Evolutionary conservation across 176 grass and related monocot genomes (phyloP).

Genomic region (Elaeis guineensis): DNA sequence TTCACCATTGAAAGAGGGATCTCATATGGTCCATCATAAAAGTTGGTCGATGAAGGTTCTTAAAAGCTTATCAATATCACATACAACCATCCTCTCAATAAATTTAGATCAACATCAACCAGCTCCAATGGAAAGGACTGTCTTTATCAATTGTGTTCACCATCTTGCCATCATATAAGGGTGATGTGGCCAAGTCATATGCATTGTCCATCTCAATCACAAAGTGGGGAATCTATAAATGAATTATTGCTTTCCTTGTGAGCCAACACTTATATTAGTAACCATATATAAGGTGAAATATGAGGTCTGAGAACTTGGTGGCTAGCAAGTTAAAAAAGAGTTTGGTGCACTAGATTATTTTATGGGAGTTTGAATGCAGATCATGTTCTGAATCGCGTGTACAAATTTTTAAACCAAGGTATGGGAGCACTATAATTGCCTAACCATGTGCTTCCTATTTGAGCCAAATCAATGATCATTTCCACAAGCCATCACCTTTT

Average conservation of each 20-base stretch:
- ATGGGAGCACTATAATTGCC: constrained; percentile 51
- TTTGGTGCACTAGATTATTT: constrained; percentile 19
- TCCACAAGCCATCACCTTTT: constrained; percentile 39
- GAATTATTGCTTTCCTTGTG: neutral
- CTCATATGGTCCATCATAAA: too few relatives aligned
- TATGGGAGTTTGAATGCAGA: constrained; percentile 13
- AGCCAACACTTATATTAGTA: neutral
- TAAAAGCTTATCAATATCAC: too few relatives aligned
- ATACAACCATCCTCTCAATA: too few relatives aligned
- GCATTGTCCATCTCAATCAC: too few relatives aligned
- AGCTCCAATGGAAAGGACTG: too few relatives aligned
- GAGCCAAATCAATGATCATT: constrained; percentile 65
- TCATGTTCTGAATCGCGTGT: constrained; percentile 16
- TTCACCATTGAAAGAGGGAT: too few relatives aligned
- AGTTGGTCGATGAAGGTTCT: too few relatives aligned
- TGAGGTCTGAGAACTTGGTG: neutral
- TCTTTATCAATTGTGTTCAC: too few relatives aligned
- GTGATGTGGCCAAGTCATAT: too few relatives aligned
- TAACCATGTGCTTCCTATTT: constrained; percentile 54
- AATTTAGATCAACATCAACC: too few relatives aligned
- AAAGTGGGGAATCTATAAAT: too few relatives aligned
- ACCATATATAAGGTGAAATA: neutral
- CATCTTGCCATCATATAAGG: too few relatives aligned
- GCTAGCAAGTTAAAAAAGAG: constrained; percentile 21
- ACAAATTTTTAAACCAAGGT: constrained; percentile 12